Evolutionary conservation across 2,329 filamentous ascomycete genomes (phyloP).

Genomic region (Mycosphaerella sp.): DNA sequence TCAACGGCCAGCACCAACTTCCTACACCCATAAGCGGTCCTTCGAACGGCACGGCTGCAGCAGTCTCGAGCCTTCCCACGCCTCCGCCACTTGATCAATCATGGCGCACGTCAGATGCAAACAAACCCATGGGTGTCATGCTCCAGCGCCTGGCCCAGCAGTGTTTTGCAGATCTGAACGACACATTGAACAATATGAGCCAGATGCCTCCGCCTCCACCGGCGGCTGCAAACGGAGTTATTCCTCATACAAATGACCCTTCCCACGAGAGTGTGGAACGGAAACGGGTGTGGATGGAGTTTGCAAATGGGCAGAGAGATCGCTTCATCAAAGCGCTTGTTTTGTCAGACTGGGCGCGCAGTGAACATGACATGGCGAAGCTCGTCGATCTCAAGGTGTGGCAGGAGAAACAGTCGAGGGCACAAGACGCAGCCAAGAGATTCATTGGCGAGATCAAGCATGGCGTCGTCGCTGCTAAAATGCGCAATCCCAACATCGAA

Average conservation of each 20-base stretch:
- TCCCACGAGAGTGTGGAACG: slow-evolving; percentile 65
- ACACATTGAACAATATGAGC: slow-evolving; percentile 64
- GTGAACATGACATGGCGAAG: slow-evolving; percentile 68
- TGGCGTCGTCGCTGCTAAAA: slow-evolving; percentile 63
- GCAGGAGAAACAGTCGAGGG: slow-evolving; percentile 47
- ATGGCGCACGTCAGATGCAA: slow-evolving; percentile 60
- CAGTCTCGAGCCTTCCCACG: slow-evolving; percentile 7
- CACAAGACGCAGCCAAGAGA: slow-evolving; percentile 22
- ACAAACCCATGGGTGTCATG: slow-evolving; percentile 68
- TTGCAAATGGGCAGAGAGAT: slow-evolving; percentile 70
- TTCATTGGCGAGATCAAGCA: slow-evolving; percentile 56
- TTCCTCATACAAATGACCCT: slow-evolving; percentile 43
- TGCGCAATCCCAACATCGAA: slow-evolving; percentile 84
- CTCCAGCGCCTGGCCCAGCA: slow-evolving; percentile 75
- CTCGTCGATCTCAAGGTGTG: slow-evolving; percentile 81
- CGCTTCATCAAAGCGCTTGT: slow-evolving; percentile 93
- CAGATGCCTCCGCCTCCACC: slow-evolving; percentile 52
- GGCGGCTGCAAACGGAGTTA: slow-evolving; percentile 36
- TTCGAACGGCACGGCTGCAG: slow-evolving; percentile 4
- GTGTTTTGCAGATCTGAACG: slow-evolving; percentile 70
- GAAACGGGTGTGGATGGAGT: slow-evolving; percentile 68
- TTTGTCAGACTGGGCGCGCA: slow-evolving; percentile 81
- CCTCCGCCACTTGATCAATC: slow-evolving; percentile 55
- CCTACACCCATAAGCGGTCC: slow-evolving; percentile 18
- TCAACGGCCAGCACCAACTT: slow-evolving; percentile 5